Percentiles rank a stretch among this genome's conserved stretches.
phyloP scores from a whole-genome alignment of 345 rosid genomes.

The Raphanus sativus region DNA sequence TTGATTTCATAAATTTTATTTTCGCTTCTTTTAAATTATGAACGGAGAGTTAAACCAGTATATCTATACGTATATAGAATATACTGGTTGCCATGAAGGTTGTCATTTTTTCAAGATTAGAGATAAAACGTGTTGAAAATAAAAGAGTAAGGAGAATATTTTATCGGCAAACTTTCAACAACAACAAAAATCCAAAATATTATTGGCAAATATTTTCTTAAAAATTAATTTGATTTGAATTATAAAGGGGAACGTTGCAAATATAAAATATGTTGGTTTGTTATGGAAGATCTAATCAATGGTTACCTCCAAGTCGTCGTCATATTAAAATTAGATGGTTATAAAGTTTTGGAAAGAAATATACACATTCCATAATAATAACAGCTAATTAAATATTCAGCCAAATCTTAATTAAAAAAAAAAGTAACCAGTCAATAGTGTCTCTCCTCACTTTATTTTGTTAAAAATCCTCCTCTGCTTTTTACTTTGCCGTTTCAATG shows the following conservation, averaged over 20 bases:
- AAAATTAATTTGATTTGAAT: conserved; percentile 20
- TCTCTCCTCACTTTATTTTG: conserved; percentile 25
- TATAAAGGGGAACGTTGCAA: conserved; percentile 1
- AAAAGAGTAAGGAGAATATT: background rate
- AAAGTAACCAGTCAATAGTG: background rate
- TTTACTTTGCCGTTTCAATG: conserved; percentile 63
- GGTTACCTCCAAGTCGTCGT: conserved; percentile 5
- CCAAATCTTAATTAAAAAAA: background rate
- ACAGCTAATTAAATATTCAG: background rate
- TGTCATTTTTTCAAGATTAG: background rate
- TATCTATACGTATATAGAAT: background rate
- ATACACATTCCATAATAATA: background rate
- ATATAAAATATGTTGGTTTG: background rate
- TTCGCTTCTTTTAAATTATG: background rate
- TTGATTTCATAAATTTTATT: background rate
- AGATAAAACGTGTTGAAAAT: background rate
- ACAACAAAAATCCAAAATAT: background rate
- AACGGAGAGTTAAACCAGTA: background rate
- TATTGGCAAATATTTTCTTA: background rate
- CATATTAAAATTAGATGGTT: conserved; percentile 8
- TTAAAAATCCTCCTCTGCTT: conserved; percentile 34
- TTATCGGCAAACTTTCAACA: background rate
- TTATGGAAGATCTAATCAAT: conserved; percentile 17
- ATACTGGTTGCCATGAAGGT: background rate
- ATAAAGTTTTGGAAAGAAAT: background rate